These are phyloP conservation scores for Cantharellus anzutake DNA, from an alignment of 768 basidiomycete genomes.

Conservation along the genomic window DNA sequence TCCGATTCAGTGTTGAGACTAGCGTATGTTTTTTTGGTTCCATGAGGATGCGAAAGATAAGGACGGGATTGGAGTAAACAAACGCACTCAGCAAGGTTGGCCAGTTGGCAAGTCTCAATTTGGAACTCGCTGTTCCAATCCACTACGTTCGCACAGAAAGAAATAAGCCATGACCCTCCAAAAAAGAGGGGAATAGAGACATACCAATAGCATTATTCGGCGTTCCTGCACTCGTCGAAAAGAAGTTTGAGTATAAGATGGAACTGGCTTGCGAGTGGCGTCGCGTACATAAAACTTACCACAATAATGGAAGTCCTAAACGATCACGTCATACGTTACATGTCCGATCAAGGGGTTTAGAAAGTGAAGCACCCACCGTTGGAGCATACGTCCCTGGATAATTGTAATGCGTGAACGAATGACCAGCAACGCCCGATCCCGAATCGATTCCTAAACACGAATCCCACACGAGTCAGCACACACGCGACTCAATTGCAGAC, in stretches of 20 bases:
- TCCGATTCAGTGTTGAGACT: constrained; percentile 42
- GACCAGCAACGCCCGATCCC: constrained; percentile 11
- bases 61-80: not conserved
- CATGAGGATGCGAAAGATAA: not conserved
- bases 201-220: constrained; percentile 5
- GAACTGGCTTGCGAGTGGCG: not conserved
- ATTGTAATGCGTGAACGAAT: constrained; percentile 10
- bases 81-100: constrained; percentile 32
- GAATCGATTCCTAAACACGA: not conserved
- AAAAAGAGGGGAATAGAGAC: constrained; percentile 1
- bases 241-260: not conserved
- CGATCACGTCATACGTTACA: not conserved
- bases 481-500: no score
- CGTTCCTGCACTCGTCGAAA: not conserved
- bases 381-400: constrained; percentile 12
- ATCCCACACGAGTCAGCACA: no score
- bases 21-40: not conserved
- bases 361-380: not conserved
- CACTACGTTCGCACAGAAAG: constrained; percentile 26
- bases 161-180: constrained; percentile 15
- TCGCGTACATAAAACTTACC: constrained; percentile 14
- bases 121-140: constrained; percentile 34
- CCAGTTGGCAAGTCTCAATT: constrained; percentile 35
- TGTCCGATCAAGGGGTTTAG: constrained; percentile 9
- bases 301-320: constrained; percentile 43